These are phyloP conservation scores for Globisporangium heterothallicum DNA, from an alignment of 352 stramenopile genomes.

Conservation along the genomic window DNA sequence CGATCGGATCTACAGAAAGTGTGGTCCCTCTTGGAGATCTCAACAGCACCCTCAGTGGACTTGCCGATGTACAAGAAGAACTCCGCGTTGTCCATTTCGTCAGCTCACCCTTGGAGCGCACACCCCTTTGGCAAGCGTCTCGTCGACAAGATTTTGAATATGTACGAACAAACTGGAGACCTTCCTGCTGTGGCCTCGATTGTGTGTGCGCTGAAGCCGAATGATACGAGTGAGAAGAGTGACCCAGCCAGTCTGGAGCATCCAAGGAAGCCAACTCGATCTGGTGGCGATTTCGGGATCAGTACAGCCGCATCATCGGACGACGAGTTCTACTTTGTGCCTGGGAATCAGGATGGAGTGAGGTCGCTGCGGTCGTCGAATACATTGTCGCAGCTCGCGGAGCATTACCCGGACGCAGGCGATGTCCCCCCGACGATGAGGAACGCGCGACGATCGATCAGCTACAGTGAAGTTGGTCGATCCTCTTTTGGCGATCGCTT, in stretches of 20 bases:
- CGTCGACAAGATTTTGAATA: slow-evolving; percentile 66
- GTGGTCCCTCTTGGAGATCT: slow-evolving; percentile 76
- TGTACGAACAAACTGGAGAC: slow-evolving; percentile 79
- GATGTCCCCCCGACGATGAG: slow-evolving; percentile 50
- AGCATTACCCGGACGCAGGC: slow-evolving; percentile 18
- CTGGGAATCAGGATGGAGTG: slow-evolving; percentile 6
- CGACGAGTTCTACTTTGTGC: slow-evolving; percentile 17
- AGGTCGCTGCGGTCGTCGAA: slow-evolving; percentile 30
- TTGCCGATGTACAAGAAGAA: slow-evolving; percentile 42
- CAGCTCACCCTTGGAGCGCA: slow-evolving; percentile 63
- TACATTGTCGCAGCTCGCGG: slow-evolving; percentile 20
- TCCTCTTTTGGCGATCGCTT: slow-evolving; percentile 15
- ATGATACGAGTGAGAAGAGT: slow-evolving; percentile 19
- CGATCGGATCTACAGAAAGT: slow-evolving; percentile 72
- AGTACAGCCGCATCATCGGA: slow-evolving; percentile 9
- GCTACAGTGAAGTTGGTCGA: slow-evolving; percentile 46
- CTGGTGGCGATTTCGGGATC: background rate
- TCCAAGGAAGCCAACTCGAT: background rate
- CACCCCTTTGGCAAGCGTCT: slow-evolving; percentile 77
- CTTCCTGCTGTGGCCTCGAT: slow-evolving; percentile 73
- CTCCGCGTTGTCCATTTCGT: slow-evolving; percentile 20
- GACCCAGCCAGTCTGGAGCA: slow-evolving; percentile 3
- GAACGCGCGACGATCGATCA: slow-evolving; percentile 48
- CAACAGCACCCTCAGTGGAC: slow-evolving; percentile 40
- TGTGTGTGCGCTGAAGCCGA: slow-evolving; percentile 56